These are phyloP conservation scores for Salix viminalis DNA, from an alignment of 345 rosid genomes.

Conservation along the genomic window DNA sequence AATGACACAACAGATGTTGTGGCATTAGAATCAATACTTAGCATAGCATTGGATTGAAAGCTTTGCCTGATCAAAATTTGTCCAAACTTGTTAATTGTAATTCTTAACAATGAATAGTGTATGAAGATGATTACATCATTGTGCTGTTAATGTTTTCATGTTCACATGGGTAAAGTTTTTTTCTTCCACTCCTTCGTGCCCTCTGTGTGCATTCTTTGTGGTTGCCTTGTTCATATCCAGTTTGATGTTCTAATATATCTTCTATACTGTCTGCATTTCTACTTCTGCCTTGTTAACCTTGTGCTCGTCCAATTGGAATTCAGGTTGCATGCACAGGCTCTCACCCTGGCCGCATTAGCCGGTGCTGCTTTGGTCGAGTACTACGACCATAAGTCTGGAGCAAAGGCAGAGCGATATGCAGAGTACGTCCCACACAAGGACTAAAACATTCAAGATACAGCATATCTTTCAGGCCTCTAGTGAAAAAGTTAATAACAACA, in stretches of 20 bases:
- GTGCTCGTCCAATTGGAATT: background rate
- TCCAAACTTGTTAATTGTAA: background rate
- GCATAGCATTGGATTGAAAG: background rate
- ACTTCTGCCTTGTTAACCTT: background rate
- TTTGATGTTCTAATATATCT: background rate
- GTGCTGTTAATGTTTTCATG: too few relatives aligned
- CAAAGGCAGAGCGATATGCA: conserved; percentile 48
- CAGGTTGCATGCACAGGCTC: conserved; percentile 94
- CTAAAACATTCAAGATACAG: background rate
- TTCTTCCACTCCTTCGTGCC: background rate
- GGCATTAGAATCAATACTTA: background rate
- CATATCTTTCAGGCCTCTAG: background rate
- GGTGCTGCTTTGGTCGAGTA: conserved; percentile 89
- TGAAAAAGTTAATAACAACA: conserved; percentile 1
- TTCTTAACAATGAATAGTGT: background rate
- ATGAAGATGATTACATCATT: background rate
- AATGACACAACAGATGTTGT: background rate
- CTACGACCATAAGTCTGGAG: conserved; percentile 61
- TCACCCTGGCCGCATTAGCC: conserved; percentile 81
- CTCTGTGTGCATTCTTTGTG: background rate
- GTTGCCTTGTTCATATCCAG: background rate
- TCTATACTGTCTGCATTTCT: background rate
- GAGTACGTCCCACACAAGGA: conserved; percentile 37
- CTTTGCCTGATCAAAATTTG: background rate
- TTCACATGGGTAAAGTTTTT: background rate